Evolutionary conservation across 495 filamentous ascomycete species (phyloP), one percentile per base, ranked within the genome.

Genomic region (Annulohypoxylon stygium): DNA sequence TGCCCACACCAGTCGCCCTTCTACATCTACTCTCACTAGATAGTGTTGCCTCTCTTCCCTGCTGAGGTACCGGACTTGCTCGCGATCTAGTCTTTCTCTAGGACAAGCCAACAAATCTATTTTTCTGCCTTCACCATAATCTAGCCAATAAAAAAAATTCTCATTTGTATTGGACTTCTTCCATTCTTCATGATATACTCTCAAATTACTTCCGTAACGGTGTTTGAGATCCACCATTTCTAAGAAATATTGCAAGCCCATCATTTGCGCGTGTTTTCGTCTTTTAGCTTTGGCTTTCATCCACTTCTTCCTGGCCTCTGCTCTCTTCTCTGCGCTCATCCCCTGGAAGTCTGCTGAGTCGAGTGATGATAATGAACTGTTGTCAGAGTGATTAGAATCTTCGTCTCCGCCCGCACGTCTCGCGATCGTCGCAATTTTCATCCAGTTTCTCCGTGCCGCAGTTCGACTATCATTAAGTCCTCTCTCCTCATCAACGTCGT

Each of bases 111-210:
- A 80, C 10, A 92, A 75, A 43, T 90, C 86, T 30, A 93, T 73
- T 26, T 83, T 73, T 37, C 80, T 86, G 5, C 93, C 93, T 43
- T 90, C 91, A 2, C 95, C 95, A 57, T 93, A 82, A 78, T 98
- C 95, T n/a, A 97, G 85, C 94, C 95, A 97, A 80, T 93, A 94
- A 79, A 97, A 98, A 85, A 97, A 98, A 76, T 95, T 97, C 78
- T 98, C 90, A 7, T 87, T 87, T 0, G 93, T 95, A 10, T 91
- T 84, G 2, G 87, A 83, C 63, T 86, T 86, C 78, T 94, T 93
- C 95, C 95, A 98, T 64, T 90, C 88, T 41, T 86, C 85, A 77
- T 98, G 95, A 74, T 98, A 98, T 11, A 87, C 85, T n/a, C 91
- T 86, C 37, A 97, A 81, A 73, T 97, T 96, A 33, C 87, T 88